Base-by-base conservation (phyloP, 2,329 filamentous ascomycete species). In the Lizonia empirigonia region DNA sequence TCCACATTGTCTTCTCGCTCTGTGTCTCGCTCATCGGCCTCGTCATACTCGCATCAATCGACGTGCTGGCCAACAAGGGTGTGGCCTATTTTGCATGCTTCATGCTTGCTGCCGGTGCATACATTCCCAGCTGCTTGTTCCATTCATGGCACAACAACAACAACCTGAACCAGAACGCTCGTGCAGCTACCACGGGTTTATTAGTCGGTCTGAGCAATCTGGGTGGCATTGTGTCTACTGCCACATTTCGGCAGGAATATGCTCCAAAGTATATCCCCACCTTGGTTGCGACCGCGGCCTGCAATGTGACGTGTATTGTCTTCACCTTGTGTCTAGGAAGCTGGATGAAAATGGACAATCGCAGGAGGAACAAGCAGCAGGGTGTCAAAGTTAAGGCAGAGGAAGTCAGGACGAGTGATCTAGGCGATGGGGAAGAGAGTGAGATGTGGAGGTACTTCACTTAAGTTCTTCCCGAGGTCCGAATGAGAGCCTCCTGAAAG, bases 101-200 rank as follows among this genome's bases (percentile, higher is more conserved):
- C 49, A 65, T 82, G 3, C 67, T 82, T 44, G 75, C 77, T 1
- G 59, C 67, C 0, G 75, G 75, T 18, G 71, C 78, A 1, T 81
- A 80, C 55, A 78, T 79, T 12, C 75, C 77, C 0, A 75, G 73
- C 4, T 76, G 74, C 44, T 64, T 82, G n/a, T 73, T 81, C 4
- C 74, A 80, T 52, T 72, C 73, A 1, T 80, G 80, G 79, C 73
- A 80, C 51, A 81, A 81, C 48, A 82, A 81, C 54, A 82, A 82
- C 59, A 81, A 79, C 33, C 64, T 80, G 7, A 74, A 77, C 19
- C 79, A 83, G 64, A 80, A 76, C 34, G 73, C 70, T 0, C 73
- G 79, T 0, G 78, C 79, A 5, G 77, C 78, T 0, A 79, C 76
- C 8, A 81, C 77, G 1, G 79, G 76, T 0, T 63, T 80, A 12